Evolutionary conservation across 345 rosid species (phyloP), one percentile per base, ranked within the genome.

Genomic region (Sonneratia caseolaris): DNA sequence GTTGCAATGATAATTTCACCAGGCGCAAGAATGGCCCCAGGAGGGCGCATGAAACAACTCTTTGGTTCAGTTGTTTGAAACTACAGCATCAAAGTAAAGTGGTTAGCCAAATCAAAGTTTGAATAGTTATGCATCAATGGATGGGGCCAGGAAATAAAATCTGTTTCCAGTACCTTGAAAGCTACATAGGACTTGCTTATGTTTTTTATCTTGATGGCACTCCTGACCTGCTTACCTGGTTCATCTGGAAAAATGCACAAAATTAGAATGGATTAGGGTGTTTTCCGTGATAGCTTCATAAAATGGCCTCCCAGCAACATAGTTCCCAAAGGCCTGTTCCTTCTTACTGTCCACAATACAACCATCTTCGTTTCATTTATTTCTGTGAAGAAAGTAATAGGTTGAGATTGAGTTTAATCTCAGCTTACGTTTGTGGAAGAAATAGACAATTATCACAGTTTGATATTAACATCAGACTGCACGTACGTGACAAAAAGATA

Each of bases 41-140:
- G 97, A 47, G 99, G 99, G 45, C 99, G 97, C 99, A 96, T 96
- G 82, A 91, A 96, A 80, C 99, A 96, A 83, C 99, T 96, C 81
- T 96, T 96, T 0, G 98, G 99, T 27, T 90, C 96, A 53, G 97
- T 96, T 37, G 99, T 96, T 89, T 96, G 99, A 80, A 96, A 96
- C 98, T 96, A 75, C 77, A 81, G 61, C 24, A 78, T 8, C 32
- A 70, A 5, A 8, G 24, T 69, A 68, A 51, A 35, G 47, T 27
- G n/a, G 36, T 22, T 24, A 37, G 14, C 56, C 36, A 16, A 42
- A 43, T 16, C 49, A 19, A 21, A 24, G 48, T 55, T 35, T 36
- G 21, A 43, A 43, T 35, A 7, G 38, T 37, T 10, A 10, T 42
- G 45, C 1, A 12, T 27, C 53, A 71, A 35, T 18, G 2, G 68